Evolutionary conservation across 805 yeast species (phyloP).

Genomic region (Kodamaea kaohsiungensis): DNA sequence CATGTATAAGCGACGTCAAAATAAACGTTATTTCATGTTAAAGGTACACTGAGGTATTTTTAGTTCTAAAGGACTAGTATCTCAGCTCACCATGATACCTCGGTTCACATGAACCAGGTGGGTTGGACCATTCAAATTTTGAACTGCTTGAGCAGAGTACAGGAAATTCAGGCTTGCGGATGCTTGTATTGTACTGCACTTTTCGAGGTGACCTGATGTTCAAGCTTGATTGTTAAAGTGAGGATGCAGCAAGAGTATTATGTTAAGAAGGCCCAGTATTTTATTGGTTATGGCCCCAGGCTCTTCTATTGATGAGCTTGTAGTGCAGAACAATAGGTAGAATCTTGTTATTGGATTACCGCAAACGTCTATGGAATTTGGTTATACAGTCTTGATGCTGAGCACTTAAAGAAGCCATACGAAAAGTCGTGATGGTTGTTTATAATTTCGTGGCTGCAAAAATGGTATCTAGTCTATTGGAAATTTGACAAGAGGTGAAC

Average conservation of each 20-base stretch:
- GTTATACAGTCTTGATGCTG: neutral
- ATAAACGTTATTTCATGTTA: neutral
- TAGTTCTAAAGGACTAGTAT: neutral
- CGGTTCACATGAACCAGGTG: neutral
- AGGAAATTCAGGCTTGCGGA: neutral
- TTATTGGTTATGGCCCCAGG: neutral
- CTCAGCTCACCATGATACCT: neutral
- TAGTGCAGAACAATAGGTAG: neutral
- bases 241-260: neutral
- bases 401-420: neutral
- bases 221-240: neutral
- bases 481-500: too few relatives aligned
- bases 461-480: too few relatives aligned
- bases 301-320: neutral
- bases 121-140: neutral
- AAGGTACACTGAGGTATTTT: neutral
- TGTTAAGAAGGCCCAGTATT: neutral
- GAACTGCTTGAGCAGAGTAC: neutral
- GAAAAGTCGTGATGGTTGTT: neutral
- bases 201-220: neutral
- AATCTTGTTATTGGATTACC: neutral
- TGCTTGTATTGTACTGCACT: neutral
- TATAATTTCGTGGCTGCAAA: neutral
- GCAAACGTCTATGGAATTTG: neutral
- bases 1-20: neutral